Base-by-base conservation (phyloP, 2,329 filamentous ascomycete genomes). In the Fonsecaea erecta region DNA sequence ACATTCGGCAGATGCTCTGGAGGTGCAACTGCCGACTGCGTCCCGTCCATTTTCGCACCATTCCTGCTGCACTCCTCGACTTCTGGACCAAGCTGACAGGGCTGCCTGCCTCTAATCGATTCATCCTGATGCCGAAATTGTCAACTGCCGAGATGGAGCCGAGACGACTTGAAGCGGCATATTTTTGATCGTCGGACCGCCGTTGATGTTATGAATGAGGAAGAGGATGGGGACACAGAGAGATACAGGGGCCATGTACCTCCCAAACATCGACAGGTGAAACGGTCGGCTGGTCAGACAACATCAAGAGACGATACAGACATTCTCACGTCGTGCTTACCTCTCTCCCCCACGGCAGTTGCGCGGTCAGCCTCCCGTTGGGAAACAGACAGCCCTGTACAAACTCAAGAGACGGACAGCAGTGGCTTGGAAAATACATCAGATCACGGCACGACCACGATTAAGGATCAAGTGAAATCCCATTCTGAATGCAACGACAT, bases 401-500 rank as follows among this genome's bases (percentile, higher is more conserved):
- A 48, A 48, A 3, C 43, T 48, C 43, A 48, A 24, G 43, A 48
- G 43, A 24, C 21, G 8, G 43, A 48, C n/a, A 8, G 21, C 24
- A 18, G 11, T 21, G 18, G 21, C 43, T 11, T 8, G 9, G 11
- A 24, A 24, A 48, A 1, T 26, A 24, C 18, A 12, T 14, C 11
- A 2, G 21, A 48, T 5, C 43, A 26, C 8, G 48, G 34, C 12
- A 54, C 28, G 48, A 35, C 8, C 18, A 60, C 35, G 40, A 60
- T 14, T 21, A 56, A 48, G 57, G 63, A 46, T 64, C 63, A 66
- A 66, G 52, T 66, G 37, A 66, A 55, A 53, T 64, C 66, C 59
- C 67, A 69, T 65, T 69, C 62, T 67, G 64, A 61, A 64, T 26
- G 63, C 62, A 59, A 66, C 59, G 40, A 52, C 52, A 24, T 34